Base-by-base conservation (phyloP, 2,329 filamentous ascomycete genomes). In the Cladophialophora bantiana region DNA sequence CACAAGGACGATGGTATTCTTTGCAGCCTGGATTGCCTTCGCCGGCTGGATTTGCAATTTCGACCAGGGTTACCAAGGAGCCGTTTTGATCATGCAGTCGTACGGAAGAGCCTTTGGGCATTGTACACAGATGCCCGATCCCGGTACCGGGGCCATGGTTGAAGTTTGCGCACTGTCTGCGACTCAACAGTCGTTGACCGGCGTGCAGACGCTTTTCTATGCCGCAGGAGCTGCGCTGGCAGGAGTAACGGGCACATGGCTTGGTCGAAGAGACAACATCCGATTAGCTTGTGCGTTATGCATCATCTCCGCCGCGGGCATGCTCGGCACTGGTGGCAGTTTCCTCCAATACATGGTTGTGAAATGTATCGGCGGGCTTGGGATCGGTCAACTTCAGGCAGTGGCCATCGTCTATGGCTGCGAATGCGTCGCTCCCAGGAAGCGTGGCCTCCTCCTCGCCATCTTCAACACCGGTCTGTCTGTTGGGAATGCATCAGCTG, bases 221-320 rank as follows among this genome's bases (percentile, higher is more conserved):
- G 74, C 68, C 2, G 57, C 76, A 0, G 74, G 74, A 3, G 61
- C 74, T 38, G 31, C 26, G 1, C 76, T 89, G 13, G 88, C 88
- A 0, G 89, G 90, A 68, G 86, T 87, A 0, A 72, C 86, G 4
- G 90, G 90, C 71, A 77, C 84, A 52, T 78, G 78, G 12, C 71
- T 87, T 31, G 88, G 87, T 40, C 86, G 88, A 35, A 84, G 87
- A 56, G 86, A 88, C 7, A 85, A 86, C 50, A 90, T 90, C 67
- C 90, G 89, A 73, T 74, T 88, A 50, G 83, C 84, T 7, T 85
- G 84, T 12, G 79, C 91, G 36, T 83, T 90, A 75, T 83, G 89
- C 1, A 87, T 89, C 1, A 86, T 93, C 68, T 89, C 88, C 13
- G 87, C 85, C 62, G 90, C 83, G 0, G 72, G 86, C 13, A 81